Percentiles rank a stretch among this genome's conserved stretches.
phyloP scores from a whole-genome alignment of 2,329 filamentous ascomycete species.

The Aspergillus novoparasiticus region DNA sequence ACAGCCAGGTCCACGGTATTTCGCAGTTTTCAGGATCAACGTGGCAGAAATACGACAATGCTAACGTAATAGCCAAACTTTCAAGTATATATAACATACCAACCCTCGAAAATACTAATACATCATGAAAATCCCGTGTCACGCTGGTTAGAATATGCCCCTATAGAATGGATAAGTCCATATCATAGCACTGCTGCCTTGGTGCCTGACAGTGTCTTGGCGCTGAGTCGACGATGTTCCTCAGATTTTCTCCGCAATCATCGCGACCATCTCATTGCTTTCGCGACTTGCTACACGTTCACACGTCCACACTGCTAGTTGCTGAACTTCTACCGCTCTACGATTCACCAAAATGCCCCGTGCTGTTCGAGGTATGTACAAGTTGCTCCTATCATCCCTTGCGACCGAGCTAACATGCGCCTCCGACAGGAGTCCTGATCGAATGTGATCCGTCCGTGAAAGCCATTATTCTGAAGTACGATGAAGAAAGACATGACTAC shows the following conservation, averaged over 20 bases:
- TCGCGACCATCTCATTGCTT: neutral
- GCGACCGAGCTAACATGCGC: constrained; percentile 4
- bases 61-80: accelerated
- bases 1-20: no score
- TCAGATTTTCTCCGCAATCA: neutral
- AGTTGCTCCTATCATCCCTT: neutral
- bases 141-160: neutral
- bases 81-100: no score
- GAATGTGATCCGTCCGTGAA: constrained; percentile 54
- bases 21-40: no score
- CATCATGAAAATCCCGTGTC: neutral
- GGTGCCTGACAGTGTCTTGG: neutral
- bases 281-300: neutral
- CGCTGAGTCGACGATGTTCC: neutral
- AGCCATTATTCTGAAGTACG: constrained; percentile 52
- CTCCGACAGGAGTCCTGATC: constrained; percentile 44
- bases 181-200: neutral
- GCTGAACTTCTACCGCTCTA: neutral
- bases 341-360: constrained; percentile 38
- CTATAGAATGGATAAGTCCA: no score
- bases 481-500: constrained; percentile 50
- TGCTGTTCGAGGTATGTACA: constrained; percentile 42
- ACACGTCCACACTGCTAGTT: no score
- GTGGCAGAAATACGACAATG: no score
- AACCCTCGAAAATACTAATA: neutral